A percentile compares a stretch with the other conserved stretches of the same genome.
phyloP scores from a whole-genome alignment of 1,284 basidiomycete genomes.

The Boletus smithii region DNA sequence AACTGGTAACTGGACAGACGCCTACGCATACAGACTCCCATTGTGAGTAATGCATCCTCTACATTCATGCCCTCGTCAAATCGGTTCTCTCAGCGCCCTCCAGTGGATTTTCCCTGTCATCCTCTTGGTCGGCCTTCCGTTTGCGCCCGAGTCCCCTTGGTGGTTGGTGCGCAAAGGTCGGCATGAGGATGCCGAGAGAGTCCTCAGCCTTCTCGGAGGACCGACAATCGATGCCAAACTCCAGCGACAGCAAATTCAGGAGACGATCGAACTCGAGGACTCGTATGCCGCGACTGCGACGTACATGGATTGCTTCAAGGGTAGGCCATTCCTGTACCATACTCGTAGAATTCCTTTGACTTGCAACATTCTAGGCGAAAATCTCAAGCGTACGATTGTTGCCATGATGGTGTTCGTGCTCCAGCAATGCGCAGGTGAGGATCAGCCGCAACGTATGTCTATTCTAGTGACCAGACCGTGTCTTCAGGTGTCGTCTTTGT shows the following conservation, averaged over 20 bases:
- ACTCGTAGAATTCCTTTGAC: not conserved
- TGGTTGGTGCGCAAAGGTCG: constrained; percentile 57
- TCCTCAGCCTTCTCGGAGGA: constrained; percentile 41
- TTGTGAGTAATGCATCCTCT: constrained; percentile 18
- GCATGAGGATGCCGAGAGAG: constrained; percentile 46
- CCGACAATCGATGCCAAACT: constrained; percentile 17
- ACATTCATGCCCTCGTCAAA: not conserved
- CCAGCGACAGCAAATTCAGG: constrained; percentile 26
- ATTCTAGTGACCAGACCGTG: not conserved
- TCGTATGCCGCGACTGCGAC: constrained; percentile 22
- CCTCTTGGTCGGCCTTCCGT: constrained; percentile 29
- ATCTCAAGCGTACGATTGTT: constrained; percentile 27
- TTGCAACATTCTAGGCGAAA: constrained; percentile 17
- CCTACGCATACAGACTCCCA: constrained; percentile 29
- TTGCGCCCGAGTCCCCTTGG: constrained; percentile 60
- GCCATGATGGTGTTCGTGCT: constrained; percentile 36
- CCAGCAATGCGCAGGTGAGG: constrained; percentile 27
- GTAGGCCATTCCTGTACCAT: constrained; percentile 5
- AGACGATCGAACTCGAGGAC: constrained; percentile 32
- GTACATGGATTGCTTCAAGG: constrained; percentile 30
- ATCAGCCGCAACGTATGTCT: not conserved
- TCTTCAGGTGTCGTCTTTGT: constrained; percentile 30
- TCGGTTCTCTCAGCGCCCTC: constrained; percentile 17
- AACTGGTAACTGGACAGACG: constrained; percentile 20
- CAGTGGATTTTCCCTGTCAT: constrained; percentile 32